Percentiles rank a stretch among this genome's conserved stretches.
Conservation (phyloP, 1,284 basidiomycete species). For the Malassezia slooffiae region DNA sequence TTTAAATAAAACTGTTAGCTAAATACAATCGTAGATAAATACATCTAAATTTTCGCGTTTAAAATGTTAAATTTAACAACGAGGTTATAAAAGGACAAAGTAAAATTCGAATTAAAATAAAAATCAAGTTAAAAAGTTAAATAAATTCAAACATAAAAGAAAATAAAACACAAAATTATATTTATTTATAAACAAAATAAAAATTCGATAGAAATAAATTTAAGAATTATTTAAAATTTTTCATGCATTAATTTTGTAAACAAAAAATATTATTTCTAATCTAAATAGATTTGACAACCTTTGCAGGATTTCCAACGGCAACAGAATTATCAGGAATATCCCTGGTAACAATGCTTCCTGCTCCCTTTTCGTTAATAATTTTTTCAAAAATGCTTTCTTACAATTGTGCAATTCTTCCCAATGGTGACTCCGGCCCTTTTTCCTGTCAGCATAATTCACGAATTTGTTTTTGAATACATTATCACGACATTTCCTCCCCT, state of each 20-base stretch:
- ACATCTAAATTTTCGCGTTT: background rate
- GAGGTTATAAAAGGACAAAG: too few species aligned
- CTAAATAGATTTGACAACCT: constrained; percentile 11
- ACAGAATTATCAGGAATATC: constrained; percentile 17
- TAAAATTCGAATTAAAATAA: background rate
- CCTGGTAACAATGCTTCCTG: constrained; percentile 17
- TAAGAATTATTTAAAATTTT: background rate
- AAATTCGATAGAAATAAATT: background rate
- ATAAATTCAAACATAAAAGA: background rate
- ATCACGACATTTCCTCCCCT: constrained; percentile 12
- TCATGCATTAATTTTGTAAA: background rate
- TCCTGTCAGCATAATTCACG: constrained; percentile 1
- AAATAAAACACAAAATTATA: background rate
- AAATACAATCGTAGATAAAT: background rate
- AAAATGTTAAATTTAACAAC: too few species aligned
- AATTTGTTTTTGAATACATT: constrained; percentile 2
- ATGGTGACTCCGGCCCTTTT: constrained; percentile 15
- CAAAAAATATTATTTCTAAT: constrained; percentile 1
- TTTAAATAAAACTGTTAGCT: background rate
- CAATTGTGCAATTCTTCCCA: constrained; percentile 18
- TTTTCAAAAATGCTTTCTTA: constrained; percentile 3
- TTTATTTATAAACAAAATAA: background rate
- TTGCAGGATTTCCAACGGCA: constrained; percentile 17
- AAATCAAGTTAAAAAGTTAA: background rate
- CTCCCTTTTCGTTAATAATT: constrained; percentile 10